Evolutionary conservation across 805 yeast genomes (phyloP).

Genomic region (Blastobotrys parvus): DNA sequence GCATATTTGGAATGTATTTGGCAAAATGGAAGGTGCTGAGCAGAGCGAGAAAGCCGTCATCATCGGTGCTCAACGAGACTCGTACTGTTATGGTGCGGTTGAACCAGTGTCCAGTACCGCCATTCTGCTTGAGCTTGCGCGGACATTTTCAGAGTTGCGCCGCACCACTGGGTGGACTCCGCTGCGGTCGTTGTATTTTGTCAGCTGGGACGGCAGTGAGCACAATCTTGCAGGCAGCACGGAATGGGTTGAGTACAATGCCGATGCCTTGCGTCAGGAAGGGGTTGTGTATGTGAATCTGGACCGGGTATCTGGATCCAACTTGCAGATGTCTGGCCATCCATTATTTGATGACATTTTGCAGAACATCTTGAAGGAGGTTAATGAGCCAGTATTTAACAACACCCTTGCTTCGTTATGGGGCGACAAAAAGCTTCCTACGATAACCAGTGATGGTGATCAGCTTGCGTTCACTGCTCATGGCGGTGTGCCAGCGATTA

Average conservation of each 20-base stretch:
- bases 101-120: conserved; percentile 70
- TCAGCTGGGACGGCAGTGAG: conserved; percentile 74
- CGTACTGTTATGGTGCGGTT: conserved; percentile 66
- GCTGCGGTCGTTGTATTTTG: conserved; percentile 69
- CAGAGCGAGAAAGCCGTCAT: conserved; percentile 65
- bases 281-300: conserved; percentile 69
- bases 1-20: conserved; percentile 69
- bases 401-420: conserved; percentile 12
- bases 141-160: conserved; percentile 56
- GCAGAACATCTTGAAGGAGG: conserved; percentile 31
- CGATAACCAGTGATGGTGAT: conserved; percentile 42
- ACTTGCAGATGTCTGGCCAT: conserved; percentile 49
- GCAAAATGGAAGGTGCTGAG: conserved; percentile 71
- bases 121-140: conserved; percentile 59
- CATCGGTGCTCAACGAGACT: conserved; percentile 77
- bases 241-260: conserved; percentile 57
- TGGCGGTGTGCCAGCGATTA: conserved; percentile 64
- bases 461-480: conserved; percentile 57
- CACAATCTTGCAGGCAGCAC: conserved; percentile 82
- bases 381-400: conserved; percentile 16
- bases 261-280: conserved; percentile 46
- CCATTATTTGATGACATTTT: conserved; percentile 53
- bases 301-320: conserved; percentile 45
- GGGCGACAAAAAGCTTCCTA: conserved; percentile 7
- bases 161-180: conserved; percentile 72